Evolutionary conservation across 768 basidiomycete species (phyloP).

Genomic region (Phanerochaete carnosa): DNA sequence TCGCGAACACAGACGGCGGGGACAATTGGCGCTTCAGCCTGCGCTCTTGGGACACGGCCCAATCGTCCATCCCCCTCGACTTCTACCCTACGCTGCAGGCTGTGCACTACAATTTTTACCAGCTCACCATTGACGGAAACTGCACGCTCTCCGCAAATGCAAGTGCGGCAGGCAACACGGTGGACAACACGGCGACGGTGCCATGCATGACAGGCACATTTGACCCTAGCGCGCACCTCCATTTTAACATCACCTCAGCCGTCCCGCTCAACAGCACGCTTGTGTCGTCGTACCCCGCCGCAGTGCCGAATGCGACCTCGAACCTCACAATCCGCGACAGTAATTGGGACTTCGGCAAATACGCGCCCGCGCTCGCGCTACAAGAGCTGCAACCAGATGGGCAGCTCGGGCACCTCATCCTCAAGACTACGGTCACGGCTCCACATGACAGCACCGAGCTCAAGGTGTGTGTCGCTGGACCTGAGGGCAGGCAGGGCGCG

Average conservation of each 20-base stretch:
- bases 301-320: neutral
- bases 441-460: slow-evolving; percentile 12
- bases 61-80: slow-evolving; percentile 8
- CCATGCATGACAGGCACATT: slow-evolving; percentile 14
- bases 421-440: slow-evolving; percentile 10
- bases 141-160: slow-evolving; percentile 10
- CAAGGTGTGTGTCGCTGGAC: slow-evolving; percentile 13
- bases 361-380: slow-evolving; percentile 11
- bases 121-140: slow-evolving; percentile 9
- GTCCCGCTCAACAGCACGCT: slow-evolving; percentile 14
- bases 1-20: slow-evolving; percentile 6
- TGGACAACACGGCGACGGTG: neutral
- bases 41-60: slow-evolving; percentile 6
- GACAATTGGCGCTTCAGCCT: slow-evolving; percentile 13
- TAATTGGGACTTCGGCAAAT: slow-evolving; percentile 2
- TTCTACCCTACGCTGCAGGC: slow-evolving; percentile 11
- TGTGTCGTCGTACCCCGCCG: neutral
- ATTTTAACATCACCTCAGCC: slow-evolving; percentile 14
- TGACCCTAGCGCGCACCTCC: slow-evolving; percentile 3
- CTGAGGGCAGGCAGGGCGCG: neutral
- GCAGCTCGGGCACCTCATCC: neutral
- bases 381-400: neutral
- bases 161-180: neutral
- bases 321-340: neutral
- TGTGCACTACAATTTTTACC: slow-evolving; percentile 11